phyloP scores from a whole-genome alignment of 2,329 filamentous ascomycete genomes.

The Diaporthe australafricana region DNA sequence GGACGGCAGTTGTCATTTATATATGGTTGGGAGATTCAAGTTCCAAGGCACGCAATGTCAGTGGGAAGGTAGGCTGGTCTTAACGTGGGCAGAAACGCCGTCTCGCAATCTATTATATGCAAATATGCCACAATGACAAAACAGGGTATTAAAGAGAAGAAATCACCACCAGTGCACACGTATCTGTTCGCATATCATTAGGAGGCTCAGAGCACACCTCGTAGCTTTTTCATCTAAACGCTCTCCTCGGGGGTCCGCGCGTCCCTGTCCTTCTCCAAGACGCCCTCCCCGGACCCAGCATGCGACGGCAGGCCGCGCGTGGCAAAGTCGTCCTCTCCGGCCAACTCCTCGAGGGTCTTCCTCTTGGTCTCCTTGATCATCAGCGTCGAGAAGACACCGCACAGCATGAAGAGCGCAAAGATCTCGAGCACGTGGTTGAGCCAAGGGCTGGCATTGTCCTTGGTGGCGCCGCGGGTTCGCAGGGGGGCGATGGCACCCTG shows the following conservation, averaged over 20 bases:
- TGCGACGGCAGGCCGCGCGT: neutral
- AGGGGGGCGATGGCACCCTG: conserved; percentile 69
- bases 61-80: neutral
- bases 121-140: conserved; percentile 1
- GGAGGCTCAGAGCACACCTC: neutral
- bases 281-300: conserved; percentile 3
- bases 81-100: neutral
- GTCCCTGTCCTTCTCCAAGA: conserved; percentile 30
- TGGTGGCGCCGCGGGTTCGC: conserved; percentile 57
- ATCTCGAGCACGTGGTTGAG: conserved; percentile 83
- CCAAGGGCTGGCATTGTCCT: conserved; percentile 66
- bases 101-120: conserved; percentile 25
- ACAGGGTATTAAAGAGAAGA: conserved; percentile 7
- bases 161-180: neutral
- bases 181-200: neutral
- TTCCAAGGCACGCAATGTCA: neutral
- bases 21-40: neutral
- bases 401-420: conserved; percentile 80
- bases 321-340: conserved; percentile 42
- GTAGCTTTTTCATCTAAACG: neutral
- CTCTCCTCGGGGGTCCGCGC: conserved; percentile 26
- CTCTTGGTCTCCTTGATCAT: conserved; percentile 81
- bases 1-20: neutral
- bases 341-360: conserved; percentile 76
- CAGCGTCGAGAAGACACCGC: conserved; percentile 75